Conservation (phyloP, 1,139 yeast species). For the Protomyces arabidopsidicola region DNA sequence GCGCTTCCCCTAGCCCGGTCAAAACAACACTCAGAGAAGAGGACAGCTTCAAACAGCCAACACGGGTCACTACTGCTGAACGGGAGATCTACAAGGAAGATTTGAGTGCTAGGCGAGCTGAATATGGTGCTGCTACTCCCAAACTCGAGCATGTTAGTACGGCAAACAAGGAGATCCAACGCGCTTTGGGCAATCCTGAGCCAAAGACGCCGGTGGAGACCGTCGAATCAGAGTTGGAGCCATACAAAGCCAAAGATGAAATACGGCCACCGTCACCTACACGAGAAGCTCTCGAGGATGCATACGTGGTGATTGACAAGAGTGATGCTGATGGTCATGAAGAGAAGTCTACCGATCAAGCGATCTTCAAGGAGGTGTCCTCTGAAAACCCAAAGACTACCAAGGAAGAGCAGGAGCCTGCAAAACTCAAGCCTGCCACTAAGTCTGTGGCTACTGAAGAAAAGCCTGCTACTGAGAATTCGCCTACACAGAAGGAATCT, state of each 20-base stretch:
- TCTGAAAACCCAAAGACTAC: not conserved
- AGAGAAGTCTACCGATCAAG: not conserved
- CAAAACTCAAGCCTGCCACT: not conserved
- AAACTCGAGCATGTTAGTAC: constrained; percentile 7
- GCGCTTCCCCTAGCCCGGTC: not conserved
- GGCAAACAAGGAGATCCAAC: constrained; percentile 18
- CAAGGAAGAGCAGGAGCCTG: not conserved
- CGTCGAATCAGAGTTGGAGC: not conserved
- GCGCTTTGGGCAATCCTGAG: constrained; percentile 9
- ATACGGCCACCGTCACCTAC: not conserved
- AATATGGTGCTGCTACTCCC: constrained; percentile 18
- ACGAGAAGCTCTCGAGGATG: constrained; percentile 7
- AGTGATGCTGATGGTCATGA: not conserved
- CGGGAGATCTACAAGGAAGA: constrained; percentile 17
- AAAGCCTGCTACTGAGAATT: not conserved
- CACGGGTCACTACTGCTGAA: constrained; percentile 1
- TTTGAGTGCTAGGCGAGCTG: constrained; percentile 16
- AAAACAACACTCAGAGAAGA: not conserved
- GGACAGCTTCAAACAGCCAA: not conserved
- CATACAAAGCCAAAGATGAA: constrained; percentile 3
- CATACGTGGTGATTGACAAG: not conserved
- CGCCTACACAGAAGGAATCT: not conserved
- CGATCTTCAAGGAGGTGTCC: not conserved
- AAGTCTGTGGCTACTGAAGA: not conserved
- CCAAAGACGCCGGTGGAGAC: not conserved